Evolutionary conservation across 1,284 basidiomycete genomes (phyloP).

Genomic region (Boletus calvinii): DNA sequence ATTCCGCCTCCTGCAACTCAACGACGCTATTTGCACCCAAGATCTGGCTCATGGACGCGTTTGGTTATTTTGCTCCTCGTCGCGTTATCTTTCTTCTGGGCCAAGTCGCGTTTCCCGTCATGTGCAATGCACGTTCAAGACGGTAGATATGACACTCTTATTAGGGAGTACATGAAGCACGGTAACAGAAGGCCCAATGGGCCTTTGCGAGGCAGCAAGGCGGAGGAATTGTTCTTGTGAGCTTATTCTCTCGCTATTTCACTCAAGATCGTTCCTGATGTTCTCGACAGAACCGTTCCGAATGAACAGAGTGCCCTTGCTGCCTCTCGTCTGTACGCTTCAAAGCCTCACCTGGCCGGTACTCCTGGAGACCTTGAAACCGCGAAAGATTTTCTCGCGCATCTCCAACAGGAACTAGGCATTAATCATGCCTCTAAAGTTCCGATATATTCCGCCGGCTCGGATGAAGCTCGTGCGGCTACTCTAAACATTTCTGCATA

Average conservation of each 20-base stretch:
- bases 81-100: constrained; percentile 18
- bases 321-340: constrained; percentile 46
- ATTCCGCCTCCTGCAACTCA: constrained; percentile 21
- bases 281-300: constrained; percentile 44
- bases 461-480: constrained; percentile 44
- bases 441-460: constrained; percentile 55
- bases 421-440: constrained; percentile 34
- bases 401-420: constrained; percentile 48
- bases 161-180: constrained; percentile 23
- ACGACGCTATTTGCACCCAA: constrained; percentile 2
- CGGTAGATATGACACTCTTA: constrained; percentile 16
- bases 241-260: constrained; percentile 2
- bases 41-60: constrained; percentile 11
- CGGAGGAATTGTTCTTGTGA: constrained; percentile 33
- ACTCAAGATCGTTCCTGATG: neutral
- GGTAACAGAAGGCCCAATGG: constrained; percentile 15
- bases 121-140: constrained; percentile 7
- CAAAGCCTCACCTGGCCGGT: constrained; percentile 54
- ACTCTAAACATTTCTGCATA: constrained; percentile 45
- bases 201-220: constrained; percentile 23
- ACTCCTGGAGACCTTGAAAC: constrained; percentile 49
- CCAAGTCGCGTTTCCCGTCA: neutral
- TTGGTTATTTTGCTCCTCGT: constrained; percentile 16
- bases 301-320: constrained; percentile 44
- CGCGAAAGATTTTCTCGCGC: constrained; percentile 47